Conservation (phyloP, 352 stramenopile species). For the Phytophthora sp. region DNA sequence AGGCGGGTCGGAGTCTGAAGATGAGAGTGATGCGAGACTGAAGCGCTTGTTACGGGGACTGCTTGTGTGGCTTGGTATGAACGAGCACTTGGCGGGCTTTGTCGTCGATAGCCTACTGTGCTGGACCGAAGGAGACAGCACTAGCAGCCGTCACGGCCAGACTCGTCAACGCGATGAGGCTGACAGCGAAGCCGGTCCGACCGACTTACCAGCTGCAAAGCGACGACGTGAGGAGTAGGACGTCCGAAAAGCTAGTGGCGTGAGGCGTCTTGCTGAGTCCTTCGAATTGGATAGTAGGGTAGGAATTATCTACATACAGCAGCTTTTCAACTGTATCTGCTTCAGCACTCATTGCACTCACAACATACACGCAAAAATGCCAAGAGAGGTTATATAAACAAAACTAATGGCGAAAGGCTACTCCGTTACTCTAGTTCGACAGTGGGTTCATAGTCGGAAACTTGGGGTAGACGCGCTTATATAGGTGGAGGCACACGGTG, state of each 20-base stretch:
- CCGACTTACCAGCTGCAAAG: slow-evolving; percentile 33
- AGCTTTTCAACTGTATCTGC: slow-evolving; percentile 25
- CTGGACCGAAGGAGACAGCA: slow-evolving; percentile 29
- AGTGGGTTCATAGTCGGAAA: slow-evolving; percentile 69
- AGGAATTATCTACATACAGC: slow-evolving; percentile 33
- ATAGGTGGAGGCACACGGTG: slow-evolving; percentile 98
- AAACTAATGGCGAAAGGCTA: slow-evolving; percentile 20
- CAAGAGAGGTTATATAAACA: too few relatives aligned
- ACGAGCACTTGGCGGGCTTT: slow-evolving; percentile 51
- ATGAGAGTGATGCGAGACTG: slow-evolving; percentile 34
- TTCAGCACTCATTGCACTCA: too few relatives aligned
- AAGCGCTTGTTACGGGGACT: slow-evolving; percentile 43
- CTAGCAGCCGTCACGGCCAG: slow-evolving; percentile 23
- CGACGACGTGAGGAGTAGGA: slow-evolving; percentile 37
- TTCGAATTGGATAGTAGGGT: slow-evolving; percentile 22
- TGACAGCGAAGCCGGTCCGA: neutral
- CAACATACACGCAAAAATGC: too few relatives aligned
- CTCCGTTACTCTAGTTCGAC: slow-evolving; percentile 25
- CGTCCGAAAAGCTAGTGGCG: neutral
- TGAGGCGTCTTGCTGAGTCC: neutral
- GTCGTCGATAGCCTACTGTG: slow-evolving; percentile 46
- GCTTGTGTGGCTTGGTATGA: slow-evolving; percentile 46
- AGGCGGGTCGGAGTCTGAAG: slow-evolving; percentile 37
- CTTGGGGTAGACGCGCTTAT: slow-evolving; percentile 99
- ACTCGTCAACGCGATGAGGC: slow-evolving; percentile 28